Evolutionary conservation across 225 moss, liverwort and hornwort species (phyloP).

Genomic region (Rhytidiadelphus loreus): DNA sequence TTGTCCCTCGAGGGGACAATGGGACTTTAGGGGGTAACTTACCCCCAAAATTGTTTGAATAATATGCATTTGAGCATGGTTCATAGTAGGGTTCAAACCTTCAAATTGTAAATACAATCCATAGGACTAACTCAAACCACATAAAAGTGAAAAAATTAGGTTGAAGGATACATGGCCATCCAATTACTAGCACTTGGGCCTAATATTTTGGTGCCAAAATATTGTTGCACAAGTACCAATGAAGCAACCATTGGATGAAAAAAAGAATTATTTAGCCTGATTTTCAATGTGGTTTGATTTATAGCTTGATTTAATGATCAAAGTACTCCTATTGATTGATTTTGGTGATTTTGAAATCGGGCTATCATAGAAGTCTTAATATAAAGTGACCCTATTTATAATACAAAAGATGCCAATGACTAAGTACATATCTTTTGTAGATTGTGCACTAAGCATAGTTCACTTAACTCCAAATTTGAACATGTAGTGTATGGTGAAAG

Average conservation of each 20-base stretch:
- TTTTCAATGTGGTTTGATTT: background rate
- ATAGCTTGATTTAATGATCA: background rate
- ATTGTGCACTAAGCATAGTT: fast-evolving
- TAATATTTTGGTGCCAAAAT: background rate
- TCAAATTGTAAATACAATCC: background rate
- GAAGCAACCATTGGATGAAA: background rate
- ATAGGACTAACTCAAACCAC: background rate
- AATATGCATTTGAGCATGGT: too few species aligned
- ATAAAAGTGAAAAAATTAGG: background rate
- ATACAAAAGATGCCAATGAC: background rate
- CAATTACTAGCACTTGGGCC: background rate
- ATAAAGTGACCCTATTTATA: background rate
- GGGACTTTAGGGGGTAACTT: too few species aligned
- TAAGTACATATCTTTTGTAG: background rate
- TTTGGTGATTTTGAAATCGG: background rate
- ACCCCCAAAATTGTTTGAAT: fast-evolving
- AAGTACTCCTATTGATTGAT: background rate
- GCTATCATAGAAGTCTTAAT: background rate
- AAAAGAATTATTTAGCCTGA: background rate
- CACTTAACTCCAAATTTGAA: background rate
- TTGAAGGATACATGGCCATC: background rate
- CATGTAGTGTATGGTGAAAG: background rate
- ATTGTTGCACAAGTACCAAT: fast-evolving
- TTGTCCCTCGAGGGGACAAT: too few species aligned
- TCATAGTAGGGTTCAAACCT: too few species aligned